These are phyloP conservation scores for Fusarium nodosum DNA, from an alignment of 2,329 filamentous ascomycete genomes.

Conservation along the genomic window DNA sequence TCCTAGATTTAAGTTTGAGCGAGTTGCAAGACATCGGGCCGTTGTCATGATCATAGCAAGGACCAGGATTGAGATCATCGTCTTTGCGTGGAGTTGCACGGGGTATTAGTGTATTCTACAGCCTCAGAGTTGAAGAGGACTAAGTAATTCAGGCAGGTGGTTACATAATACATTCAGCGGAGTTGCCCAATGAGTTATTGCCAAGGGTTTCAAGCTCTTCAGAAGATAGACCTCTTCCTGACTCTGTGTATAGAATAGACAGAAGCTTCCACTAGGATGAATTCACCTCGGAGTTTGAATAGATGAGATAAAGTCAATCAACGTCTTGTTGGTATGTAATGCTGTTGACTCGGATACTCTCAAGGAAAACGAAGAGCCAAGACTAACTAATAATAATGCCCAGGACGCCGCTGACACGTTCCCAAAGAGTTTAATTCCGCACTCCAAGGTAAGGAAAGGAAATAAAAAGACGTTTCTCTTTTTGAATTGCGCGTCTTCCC, in stretches of 20 bases:
- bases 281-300: not conserved
- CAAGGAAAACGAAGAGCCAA: slow-evolving; percentile 20
- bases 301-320: not conserved
- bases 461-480: not conserved
- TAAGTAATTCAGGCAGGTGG: slow-evolving; percentile 23
- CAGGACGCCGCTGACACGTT: slow-evolving; percentile 43
- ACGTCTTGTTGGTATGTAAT: slow-evolving; percentile 3
- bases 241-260: not conserved
- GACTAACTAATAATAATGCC: not conserved
- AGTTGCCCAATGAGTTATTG: not conserved
- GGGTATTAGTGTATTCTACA: not conserved
- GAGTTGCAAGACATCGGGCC: slow-evolving; percentile 2
- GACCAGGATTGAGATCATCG: slow-evolving; percentile 22
- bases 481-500: not conserved
- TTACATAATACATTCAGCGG: slow-evolving; percentile 17
- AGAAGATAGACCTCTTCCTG: not conserved
- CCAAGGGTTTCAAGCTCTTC: not conserved
- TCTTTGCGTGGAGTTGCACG: slow-evolving; percentile 6
- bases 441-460: not conserved
- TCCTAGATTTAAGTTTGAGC: not conserved
- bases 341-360: not conserved
- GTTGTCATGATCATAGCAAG: slow-evolving; percentile 28
- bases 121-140: not conserved
- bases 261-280: slow-evolving; percentile 1
- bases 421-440: slow-evolving; percentile 28